phyloP scores from a whole-genome alignment of 805 yeast species.

The Hanseniaspora guilliermondii region DNA sequence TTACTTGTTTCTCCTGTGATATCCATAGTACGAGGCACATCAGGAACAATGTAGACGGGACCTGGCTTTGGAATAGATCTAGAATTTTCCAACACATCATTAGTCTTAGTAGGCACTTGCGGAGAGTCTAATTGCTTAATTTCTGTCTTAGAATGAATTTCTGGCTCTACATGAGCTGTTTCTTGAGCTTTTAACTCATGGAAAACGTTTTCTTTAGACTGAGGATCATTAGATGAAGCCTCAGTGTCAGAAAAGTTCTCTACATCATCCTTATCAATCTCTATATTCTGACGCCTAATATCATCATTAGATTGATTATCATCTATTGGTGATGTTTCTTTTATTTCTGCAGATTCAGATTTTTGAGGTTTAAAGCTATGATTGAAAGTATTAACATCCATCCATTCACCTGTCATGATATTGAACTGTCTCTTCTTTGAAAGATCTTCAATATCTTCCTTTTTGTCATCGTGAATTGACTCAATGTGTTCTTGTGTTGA shows the following conservation, averaged over 20 bases:
- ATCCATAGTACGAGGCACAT: background rate
- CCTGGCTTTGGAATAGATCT: background rate
- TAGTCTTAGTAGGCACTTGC: constrained; percentile 12
- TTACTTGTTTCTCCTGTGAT: background rate
- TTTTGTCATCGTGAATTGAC: constrained; percentile 16
- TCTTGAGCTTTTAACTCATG: background rate
- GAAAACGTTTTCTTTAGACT: background rate
- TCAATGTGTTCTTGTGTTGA: constrained; percentile 21
- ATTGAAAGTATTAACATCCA: constrained; percentile 1
- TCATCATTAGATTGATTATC: background rate
- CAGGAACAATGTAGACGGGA: background rate
- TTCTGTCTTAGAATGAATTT: background rate
- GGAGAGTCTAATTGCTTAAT: background rate
- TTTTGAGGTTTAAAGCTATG: background rate
- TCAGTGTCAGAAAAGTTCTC: background rate
- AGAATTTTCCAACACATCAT: background rate
- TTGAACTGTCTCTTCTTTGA: constrained; percentile 7
- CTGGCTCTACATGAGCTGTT: background rate
- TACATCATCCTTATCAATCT: no score
- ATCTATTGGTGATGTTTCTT: background rate
- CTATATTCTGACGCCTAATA: background rate
- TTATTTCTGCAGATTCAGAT: background rate
- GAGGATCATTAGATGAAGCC: background rate
- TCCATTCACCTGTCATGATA: constrained; percentile 8
- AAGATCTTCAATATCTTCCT: background rate